phyloP scores from a whole-genome alignment of 352 stramenopile species.

The Peronosclerospora sorghi region DNA sequence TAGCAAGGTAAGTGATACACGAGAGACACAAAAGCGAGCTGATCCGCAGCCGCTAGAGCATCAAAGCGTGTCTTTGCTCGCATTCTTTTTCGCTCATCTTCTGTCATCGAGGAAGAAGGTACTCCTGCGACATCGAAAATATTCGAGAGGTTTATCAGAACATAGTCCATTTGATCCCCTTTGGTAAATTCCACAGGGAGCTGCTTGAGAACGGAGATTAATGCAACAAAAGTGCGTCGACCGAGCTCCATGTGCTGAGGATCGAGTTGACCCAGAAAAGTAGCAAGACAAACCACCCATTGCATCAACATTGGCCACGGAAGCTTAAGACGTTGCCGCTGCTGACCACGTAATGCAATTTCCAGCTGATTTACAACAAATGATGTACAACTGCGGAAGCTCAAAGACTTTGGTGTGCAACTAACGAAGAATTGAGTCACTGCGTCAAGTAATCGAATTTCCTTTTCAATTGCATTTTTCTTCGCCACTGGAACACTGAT shows the following conservation, averaged over 20 bases:
- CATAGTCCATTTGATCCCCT: slow-evolving; percentile 34
- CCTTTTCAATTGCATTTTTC: slow-evolving; percentile 8
- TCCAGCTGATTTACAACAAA: slow-evolving; percentile 60
- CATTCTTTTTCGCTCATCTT: slow-evolving; percentile 17
- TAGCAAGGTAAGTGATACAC: slow-evolving; percentile 70
- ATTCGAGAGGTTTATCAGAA: slow-evolving; percentile 42
- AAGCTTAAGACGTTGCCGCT: slow-evolving; percentile 14
- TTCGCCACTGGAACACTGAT: neutral
- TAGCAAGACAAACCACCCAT: slow-evolving; percentile 60
- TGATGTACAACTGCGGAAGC: slow-evolving; percentile 59
- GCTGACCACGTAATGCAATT: slow-evolving; percentile 24
- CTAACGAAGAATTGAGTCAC: slow-evolving; percentile 60
- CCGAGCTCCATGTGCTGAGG: slow-evolving; percentile 46
- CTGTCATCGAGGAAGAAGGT: slow-evolving; percentile 14
- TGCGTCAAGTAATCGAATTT: slow-evolving; percentile 33
- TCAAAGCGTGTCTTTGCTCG: slow-evolving; percentile 38
- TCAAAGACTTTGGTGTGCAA: slow-evolving; percentile 57
- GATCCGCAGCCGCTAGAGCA: slow-evolving; percentile 30
- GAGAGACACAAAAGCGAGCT: slow-evolving; percentile 60
- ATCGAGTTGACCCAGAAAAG: slow-evolving; percentile 49
- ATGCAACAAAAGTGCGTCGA: slow-evolving; percentile 41
- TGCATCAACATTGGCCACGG: slow-evolving; percentile 54
- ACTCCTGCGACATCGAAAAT: slow-evolving; percentile 49
- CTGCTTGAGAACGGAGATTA: slow-evolving; percentile 73
- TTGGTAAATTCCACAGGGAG: slow-evolving; percentile 39